A percentile compares a stretch with the other conserved stretches of the same genome.
Evolutionary conservation across 148 eudicot genomes (phyloP).

Genomic region (Mesembryanthemum crystallinum): DNA sequence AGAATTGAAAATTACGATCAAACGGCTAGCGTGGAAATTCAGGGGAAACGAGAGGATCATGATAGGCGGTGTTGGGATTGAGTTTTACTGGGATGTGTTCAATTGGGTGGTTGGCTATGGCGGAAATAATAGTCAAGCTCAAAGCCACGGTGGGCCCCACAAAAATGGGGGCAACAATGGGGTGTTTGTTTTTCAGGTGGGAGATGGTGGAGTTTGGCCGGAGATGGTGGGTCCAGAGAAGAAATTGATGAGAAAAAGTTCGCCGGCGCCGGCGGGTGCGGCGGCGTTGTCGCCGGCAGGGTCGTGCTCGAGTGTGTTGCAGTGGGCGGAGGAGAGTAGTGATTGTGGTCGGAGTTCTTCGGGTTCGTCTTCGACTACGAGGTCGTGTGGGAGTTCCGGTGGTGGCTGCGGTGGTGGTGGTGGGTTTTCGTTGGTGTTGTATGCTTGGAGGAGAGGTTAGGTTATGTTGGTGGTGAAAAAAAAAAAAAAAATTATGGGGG

Average conservation of each 20-base stretch:
- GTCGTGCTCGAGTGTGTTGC: slow-evolving; percentile 59
- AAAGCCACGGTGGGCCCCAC: slow-evolving; percentile 7
- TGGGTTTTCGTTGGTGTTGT: slow-evolving; percentile 57
- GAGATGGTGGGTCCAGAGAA: slow-evolving; percentile 68
- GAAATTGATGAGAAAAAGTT: slow-evolving; percentile 49
- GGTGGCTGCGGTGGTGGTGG: slow-evolving; percentile 36
- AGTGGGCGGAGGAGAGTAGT: slow-evolving; percentile 74
- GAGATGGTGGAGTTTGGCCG: slow-evolving; percentile 56
- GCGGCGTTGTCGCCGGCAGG: slow-evolving; percentile 39
- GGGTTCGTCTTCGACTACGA: slow-evolving; percentile 36
- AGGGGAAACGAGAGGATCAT: slow-evolving; percentile 55
- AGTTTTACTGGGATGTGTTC: slow-evolving; percentile 63
- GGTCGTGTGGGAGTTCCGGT: slow-evolving; percentile 40
- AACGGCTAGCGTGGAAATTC: slow-evolving; percentile 58
- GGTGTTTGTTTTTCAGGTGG: slow-evolving; percentile 58
- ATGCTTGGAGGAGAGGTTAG: slow-evolving; percentile 59
- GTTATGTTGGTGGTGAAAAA: not conserved
- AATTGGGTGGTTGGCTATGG: slow-evolving; percentile 45
- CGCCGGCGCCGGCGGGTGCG: slow-evolving; percentile 19
- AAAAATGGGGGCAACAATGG: slow-evolving; percentile 38
- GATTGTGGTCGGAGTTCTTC: slow-evolving; percentile 63
- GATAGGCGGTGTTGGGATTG: slow-evolving; percentile 43
- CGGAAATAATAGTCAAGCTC: not conserved
- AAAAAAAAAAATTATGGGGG: too few relatives aligned
- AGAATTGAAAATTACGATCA: slow-evolving; percentile 38